A percentile compares a stretch with the other conserved stretches of the same genome.
Conservation (phyloP, 306 rosid genomes). For the Casuarina glauca region DNA sequence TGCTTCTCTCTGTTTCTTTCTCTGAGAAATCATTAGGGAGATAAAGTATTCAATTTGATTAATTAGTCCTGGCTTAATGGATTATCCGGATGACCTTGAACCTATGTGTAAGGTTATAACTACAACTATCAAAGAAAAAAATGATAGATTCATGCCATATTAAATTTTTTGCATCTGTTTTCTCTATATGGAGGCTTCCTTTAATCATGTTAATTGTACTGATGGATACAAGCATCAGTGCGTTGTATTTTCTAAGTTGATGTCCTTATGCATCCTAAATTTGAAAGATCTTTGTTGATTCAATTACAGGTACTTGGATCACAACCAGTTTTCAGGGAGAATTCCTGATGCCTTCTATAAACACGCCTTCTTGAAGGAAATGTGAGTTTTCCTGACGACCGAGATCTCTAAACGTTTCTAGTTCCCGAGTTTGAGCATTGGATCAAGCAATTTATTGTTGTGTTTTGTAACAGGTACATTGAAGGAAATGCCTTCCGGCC, state of each 20-base stretch:
- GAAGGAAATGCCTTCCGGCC: constrained; percentile 87
- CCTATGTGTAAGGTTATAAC: neutral
- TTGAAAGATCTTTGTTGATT: constrained; percentile 15
- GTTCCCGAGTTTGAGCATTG: constrained; percentile 12
- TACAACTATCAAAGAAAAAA: neutral
- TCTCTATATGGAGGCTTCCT: neutral
- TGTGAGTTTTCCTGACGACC: constrained; percentile 59
- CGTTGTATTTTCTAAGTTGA: neutral
- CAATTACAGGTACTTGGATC: constrained; percentile 81
- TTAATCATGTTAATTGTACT: neutral
- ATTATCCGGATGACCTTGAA: neutral
- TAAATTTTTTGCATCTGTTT: constrained; percentile 13
- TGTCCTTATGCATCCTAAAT: neutral
- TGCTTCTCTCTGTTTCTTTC: neutral
- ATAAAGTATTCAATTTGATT: neutral
- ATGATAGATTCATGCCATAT: neutral
- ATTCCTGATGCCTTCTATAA: constrained; percentile 86
- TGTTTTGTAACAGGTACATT: constrained; percentile 57
- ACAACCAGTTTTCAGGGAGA: constrained; percentile 96
- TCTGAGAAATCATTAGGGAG: neutral
- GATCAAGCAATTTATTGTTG: constrained; percentile 17
- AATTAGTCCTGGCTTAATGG: neutral
- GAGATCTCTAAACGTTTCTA: neutral
- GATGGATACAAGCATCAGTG: neutral
- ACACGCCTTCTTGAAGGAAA: constrained; percentile 92